phyloP scores from a whole-genome alignment of 2,329 filamentous ascomycete species.

The Fusarium secorum region DNA sequence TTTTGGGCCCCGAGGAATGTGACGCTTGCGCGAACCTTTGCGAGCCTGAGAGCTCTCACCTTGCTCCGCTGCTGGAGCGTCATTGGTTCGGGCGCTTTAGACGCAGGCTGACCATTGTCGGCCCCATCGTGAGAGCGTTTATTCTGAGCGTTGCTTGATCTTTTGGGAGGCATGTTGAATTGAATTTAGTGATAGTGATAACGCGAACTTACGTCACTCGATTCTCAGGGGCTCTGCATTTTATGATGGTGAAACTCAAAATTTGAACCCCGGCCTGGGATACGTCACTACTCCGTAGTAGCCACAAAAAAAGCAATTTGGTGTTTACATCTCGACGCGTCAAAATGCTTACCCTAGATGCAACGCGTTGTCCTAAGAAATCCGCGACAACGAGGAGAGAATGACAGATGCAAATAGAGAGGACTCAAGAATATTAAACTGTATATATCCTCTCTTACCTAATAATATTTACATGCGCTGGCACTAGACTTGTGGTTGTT shows the following conservation, averaged over 20 bases:
- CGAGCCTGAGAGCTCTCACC: not conserved
- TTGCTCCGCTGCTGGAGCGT: not conserved
- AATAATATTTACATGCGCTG: too few species aligned
- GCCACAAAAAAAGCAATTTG: too few species aligned
- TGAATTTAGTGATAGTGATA: not conserved
- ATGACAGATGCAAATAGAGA: too few species aligned
- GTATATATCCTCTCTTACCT: too few species aligned
- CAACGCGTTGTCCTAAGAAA: not conserved
- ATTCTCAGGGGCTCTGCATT: not conserved
- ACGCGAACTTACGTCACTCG: not conserved
- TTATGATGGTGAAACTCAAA: too few species aligned
- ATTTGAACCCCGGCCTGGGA: too few species aligned
- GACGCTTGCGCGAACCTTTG: not conserved
- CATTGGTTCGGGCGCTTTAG: slow-evolving; percentile 3
- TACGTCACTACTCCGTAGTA: too few species aligned
- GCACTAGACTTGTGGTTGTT: too few species aligned
- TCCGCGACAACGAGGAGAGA: too few species aligned
- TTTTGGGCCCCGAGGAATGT: slow-evolving; percentile 13
- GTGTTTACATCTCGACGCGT: not conserved
- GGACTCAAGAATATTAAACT: too few species aligned
- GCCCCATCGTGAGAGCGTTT: slow-evolving; percentile 3
- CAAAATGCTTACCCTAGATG: not conserved
- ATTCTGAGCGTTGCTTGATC: not conserved
- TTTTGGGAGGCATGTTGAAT: slow-evolving; percentile 4
- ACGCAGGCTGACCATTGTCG: not conserved